A percentile compares a stretch with the other conserved stretches of the same genome.
Evolutionary conservation across 352 stramenopile genomes (phyloP).

Genomic region (Pythium phragmitis): DNA sequence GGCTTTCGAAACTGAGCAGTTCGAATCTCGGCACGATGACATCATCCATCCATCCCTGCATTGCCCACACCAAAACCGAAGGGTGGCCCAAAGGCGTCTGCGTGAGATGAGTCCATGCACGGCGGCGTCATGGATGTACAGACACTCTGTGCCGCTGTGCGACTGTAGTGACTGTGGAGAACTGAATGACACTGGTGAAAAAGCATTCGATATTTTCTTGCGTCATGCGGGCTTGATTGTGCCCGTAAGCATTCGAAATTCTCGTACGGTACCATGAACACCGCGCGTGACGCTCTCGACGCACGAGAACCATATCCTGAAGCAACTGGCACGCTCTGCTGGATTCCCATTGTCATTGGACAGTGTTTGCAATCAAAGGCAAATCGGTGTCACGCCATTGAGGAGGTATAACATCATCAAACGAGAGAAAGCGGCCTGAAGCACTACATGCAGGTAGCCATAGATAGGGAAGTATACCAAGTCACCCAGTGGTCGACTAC

Average conservation of each 20-base stretch:
- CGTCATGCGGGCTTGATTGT: background rate
- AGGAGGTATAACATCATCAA: too few relatives aligned
- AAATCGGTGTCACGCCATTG: too few relatives aligned
- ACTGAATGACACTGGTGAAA: background rate
- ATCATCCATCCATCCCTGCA: background rate
- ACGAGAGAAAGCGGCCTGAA: too few relatives aligned
- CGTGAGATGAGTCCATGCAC: background rate
- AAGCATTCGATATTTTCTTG: background rate
- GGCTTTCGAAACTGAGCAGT: background rate
- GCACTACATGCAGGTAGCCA: too few relatives aligned
- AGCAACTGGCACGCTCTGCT: background rate
- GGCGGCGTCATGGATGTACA: background rate
- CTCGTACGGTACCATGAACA: background rate
- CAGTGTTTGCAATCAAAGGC: background rate
- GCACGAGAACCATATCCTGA: background rate
- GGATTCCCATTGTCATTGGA: too few relatives aligned
- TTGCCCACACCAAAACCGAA: too few relatives aligned
- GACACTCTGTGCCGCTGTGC: too few relatives aligned
- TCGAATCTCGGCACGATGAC: background rate
- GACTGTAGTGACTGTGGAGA: background rate
- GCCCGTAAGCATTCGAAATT: background rate
- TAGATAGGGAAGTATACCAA: too few relatives aligned
- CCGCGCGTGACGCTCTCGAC: background rate
- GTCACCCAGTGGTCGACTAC: background rate
- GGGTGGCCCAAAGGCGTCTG: background rate